phyloP scores from a whole-genome alignment of 768 basidiomycete genomes.

The Phlegmacium glaucopus region DNA sequence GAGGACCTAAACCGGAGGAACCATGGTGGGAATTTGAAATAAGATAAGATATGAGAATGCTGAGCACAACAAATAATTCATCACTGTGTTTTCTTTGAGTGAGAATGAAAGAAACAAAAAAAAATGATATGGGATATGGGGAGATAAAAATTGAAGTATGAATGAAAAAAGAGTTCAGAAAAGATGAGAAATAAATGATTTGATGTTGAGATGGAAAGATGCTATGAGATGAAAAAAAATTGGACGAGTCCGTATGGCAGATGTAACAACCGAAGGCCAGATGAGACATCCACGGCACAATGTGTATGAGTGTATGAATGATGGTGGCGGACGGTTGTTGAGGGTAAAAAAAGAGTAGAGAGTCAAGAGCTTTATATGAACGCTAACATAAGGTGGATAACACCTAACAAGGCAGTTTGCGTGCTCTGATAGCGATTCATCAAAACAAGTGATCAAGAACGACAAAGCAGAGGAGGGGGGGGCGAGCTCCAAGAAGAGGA shows the following conservation, averaged over 20 bases:
- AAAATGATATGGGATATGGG: conserved; percentile 2
- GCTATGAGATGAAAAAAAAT: conserved; percentile 11
- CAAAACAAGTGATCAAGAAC: neutral
- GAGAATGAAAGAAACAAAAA: neutral
- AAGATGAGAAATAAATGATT: conserved; percentile 8
- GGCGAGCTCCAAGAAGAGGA: neutral
- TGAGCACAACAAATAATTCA: neutral
- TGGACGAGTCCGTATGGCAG: conserved; percentile 11
- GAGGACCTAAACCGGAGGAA: neutral
- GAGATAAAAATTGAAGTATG: neutral
- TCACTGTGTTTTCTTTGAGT: neutral
- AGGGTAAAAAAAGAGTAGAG: neutral
- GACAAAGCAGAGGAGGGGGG: neutral
- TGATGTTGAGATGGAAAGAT: conserved; percentile 11
- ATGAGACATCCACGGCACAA: neutral
- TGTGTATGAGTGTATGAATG: neutral
- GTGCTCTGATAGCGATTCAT: neutral
- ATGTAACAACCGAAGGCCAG: neutral
- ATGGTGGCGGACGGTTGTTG: neutral
- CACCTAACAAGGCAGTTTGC: conserved; percentile 1
- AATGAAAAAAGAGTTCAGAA: neutral
- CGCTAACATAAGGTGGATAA: neutral
- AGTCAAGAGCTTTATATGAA: neutral
- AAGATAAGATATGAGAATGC: neutral
- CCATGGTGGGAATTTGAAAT: neutral